Base-by-base conservation (phyloP, 2,329 filamentous ascomycete genomes). In the Hirsutella rhossiliensis region DNA sequence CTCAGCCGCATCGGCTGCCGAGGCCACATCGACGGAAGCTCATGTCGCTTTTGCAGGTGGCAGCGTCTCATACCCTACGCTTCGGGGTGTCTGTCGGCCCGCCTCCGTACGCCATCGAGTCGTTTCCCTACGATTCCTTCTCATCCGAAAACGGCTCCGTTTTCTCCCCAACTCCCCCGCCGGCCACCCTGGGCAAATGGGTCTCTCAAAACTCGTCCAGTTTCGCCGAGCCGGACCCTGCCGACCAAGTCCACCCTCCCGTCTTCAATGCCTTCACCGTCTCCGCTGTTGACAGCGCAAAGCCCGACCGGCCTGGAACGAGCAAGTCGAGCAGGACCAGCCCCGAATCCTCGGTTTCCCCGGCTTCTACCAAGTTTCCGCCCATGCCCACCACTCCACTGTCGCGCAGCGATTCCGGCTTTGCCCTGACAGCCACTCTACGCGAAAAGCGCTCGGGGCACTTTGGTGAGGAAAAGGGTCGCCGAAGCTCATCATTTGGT, bases 371-470 rank as follows among this genome's bases (percentile, higher is more conserved):
- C 30, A 79, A 77, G 52, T 95, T 94, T 58, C 84, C 87, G 9
- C 76, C 80, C 0, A 69, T 87, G 63, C 83, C 85, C 4, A 75
- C 76, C 3, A 90, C 86, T 3, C 83, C 86, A 0, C 77, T 85
- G n/a, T 94, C 88, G 6, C 77, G 88, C 15, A 94, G 84, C 56
- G 92, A 98, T 58, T 96, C 90, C 5, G 90, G 87, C 2, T 94
- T 92, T 62, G 85, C 87, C 31, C 69, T 95, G 45, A 82, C 89
- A 49, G 80, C 85, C 17, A 94, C 87, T 5, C 69, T 98, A 45
- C 80, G 88, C 29, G 92, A 97, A 65, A 98, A 97, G 68, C 79
- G 90, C 42, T 97, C 92, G 3, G 89, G 86, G 2, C 87, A 96
- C 60, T 95, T 97, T 53, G 61, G 62, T n/a, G 85, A 92, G 55